phyloP scores from a whole-genome alignment of 2,329 filamentous ascomycete genomes.

The Monosporascus sp. region DNA sequence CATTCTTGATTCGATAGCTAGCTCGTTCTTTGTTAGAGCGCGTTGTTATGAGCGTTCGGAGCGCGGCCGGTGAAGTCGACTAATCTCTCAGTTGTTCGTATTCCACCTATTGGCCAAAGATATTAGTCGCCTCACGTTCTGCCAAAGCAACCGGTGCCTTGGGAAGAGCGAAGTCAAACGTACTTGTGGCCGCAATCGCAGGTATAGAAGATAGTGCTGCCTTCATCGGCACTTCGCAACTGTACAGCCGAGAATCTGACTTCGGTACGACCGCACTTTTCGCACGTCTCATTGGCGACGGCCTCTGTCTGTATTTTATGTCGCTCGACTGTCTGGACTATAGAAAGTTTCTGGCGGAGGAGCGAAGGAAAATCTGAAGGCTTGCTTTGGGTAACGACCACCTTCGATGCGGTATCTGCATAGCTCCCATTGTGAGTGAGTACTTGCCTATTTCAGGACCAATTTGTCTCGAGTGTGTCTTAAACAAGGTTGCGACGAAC shows the following conservation, averaged over 20 bases:
- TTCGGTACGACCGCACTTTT: conserved; percentile 73
- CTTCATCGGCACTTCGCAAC: conserved; percentile 88
- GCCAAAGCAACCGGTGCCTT: conserved; percentile 2
- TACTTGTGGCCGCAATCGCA: conserved; percentile 86
- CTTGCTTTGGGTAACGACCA: conserved; percentile 78
- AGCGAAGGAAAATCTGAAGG: conserved; percentile 84
- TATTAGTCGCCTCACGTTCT: conserved; percentile 2
- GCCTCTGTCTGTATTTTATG: conserved; percentile 73
- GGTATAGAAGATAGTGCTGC: conserved; percentile 83
- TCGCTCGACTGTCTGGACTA: conserved; percentile 73
- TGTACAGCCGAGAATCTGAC: conserved; percentile 84
- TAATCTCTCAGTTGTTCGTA: conserved; percentile 41
- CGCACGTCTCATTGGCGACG: conserved; percentile 61
- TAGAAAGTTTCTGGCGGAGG: conserved; percentile 82
- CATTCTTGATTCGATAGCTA: conserved; percentile 8
- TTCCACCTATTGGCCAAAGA: conserved; percentile 29
- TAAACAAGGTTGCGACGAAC: conserved; percentile 37
- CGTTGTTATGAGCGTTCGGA: conserved; percentile 1
- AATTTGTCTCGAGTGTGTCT: not conserved
- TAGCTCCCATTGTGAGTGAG: conserved; percentile 2
- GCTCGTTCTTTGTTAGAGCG: not conserved
- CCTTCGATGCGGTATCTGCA: conserved; percentile 68
- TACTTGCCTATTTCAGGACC: not conserved
- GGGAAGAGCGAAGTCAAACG: conserved; percentile 22
- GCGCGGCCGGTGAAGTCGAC: too few species aligned